Percentiles rank a stretch among this genome's conserved stretches.
Evolutionary conservation across 495 filamentous ascomycete genomes (phyloP).

Genomic region (Aspergillus nanangensis): DNA sequence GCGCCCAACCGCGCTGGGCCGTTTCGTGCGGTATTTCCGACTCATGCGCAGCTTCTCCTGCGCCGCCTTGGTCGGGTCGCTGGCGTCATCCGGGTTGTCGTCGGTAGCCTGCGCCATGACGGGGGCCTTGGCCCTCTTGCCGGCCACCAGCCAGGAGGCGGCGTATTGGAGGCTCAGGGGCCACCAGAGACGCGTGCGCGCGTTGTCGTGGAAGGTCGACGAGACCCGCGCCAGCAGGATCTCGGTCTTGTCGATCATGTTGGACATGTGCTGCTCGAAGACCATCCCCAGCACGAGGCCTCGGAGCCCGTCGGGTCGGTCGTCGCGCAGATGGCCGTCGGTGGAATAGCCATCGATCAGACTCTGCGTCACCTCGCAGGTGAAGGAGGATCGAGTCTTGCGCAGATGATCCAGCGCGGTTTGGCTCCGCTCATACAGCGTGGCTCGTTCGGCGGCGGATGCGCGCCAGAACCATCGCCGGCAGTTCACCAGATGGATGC

Average conservation of each 20-base stretch:
- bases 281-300: constrained; percentile 18
- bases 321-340: not conserved
- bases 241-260: constrained; percentile 11
- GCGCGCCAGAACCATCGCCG: constrained; percentile 11
- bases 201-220: constrained; percentile 6
- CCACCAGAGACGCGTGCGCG: constrained; percentile 13
- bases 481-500: constrained; percentile 15
- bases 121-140: constrained; percentile 13
- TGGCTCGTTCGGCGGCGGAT: constrained; percentile 7
- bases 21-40: constrained; percentile 13
- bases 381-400: constrained; percentile 6
- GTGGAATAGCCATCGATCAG: constrained; percentile 5
- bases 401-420: constrained; percentile 7
- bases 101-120: constrained; percentile 8
- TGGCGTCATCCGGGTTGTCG: constrained; percentile 12
- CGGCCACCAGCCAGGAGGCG: constrained; percentile 11
- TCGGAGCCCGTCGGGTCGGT: not conserved
- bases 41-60: constrained; percentile 18
- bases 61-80: constrained; percentile 13
- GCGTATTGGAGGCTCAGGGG: constrained; percentile 13
- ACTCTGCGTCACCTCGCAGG: constrained; percentile 11
- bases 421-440: constrained; percentile 6
- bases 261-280: constrained; percentile 18
- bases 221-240: constrained; percentile 8
- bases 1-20: constrained; percentile 7